A percentile compares a stretch with the other conserved stretches of the same genome.
phyloP scores from a whole-genome alignment of 2,329 filamentous ascomycete genomes.

The Dendrostoma leiphaemia region DNA sequence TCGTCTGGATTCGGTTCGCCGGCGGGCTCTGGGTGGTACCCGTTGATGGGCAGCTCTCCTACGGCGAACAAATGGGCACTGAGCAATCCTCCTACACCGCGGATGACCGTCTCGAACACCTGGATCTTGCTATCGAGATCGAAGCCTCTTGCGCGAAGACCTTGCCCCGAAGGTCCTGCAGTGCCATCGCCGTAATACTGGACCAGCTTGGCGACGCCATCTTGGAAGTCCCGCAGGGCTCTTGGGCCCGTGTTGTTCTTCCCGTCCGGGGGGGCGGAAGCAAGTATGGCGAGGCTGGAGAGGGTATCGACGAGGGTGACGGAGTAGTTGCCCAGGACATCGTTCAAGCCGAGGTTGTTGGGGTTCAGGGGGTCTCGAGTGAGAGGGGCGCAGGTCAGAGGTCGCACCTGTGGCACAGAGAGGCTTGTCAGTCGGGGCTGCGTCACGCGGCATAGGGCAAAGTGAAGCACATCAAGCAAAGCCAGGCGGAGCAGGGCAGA shows the following conservation, averaged over 20 bases:
- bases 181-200: slow-evolving; percentile 84
- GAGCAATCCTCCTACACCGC: slow-evolving; percentile 84
- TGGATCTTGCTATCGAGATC: slow-evolving; percentile 98
- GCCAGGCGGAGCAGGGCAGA: slow-evolving; percentile 6
- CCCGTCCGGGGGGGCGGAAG: slow-evolving; percentile 64
- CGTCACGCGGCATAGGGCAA: too few species aligned
- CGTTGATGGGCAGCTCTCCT: slow-evolving; percentile 82
- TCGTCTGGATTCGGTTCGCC: slow-evolving; percentile 29
- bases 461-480: too few species aligned
- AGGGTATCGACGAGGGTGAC: slow-evolving; percentile 93
- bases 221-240: slow-evolving; percentile 73
- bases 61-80: slow-evolving; percentile 93
- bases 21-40: slow-evolving; percentile 59
- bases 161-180: slow-evolving; percentile 64
- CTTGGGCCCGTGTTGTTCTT: slow-evolving; percentile 52
- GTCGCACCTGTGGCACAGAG: slow-evolving; percentile 82
- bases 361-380: slow-evolving; percentile 80
- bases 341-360: slow-evolving; percentile 82
- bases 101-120: slow-evolving; percentile 96
- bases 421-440: too few species aligned
- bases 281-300: slow-evolving; percentile 88
- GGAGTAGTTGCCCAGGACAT: slow-evolving; percentile 95
- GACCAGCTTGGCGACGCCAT: slow-evolving; percentile 73
- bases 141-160: slow-evolving; percentile 75
- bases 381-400: slow-evolving; percentile 79